Evolutionary conservation across 192 early-diverging fungal genomes (phyloP).

Genomic region (Entomortierella chlamydospora): DNA sequence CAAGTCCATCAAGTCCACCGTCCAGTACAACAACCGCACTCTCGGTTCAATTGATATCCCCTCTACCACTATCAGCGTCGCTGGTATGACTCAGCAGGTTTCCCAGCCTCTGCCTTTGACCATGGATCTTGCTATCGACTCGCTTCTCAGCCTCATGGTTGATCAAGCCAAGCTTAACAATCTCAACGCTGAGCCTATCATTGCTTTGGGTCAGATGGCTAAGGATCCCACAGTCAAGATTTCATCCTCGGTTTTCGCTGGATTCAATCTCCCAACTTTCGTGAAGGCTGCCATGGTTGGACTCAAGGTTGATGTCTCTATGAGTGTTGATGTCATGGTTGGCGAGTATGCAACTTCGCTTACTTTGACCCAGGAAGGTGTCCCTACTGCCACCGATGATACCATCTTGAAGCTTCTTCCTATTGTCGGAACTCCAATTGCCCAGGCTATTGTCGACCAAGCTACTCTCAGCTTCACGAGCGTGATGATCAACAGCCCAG

Average conservation of each 20-base stretch:
- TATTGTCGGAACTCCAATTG: slow-evolving; percentile 66
- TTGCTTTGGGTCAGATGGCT: slow-evolving; percentile 56
- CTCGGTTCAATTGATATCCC: slow-evolving; percentile 64
- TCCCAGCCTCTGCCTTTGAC: slow-evolving; percentile 53
- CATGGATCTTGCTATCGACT: slow-evolving; percentile 65
- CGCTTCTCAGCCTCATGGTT: slow-evolving; percentile 59
- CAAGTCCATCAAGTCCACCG: slow-evolving; percentile 60
- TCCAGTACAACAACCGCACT: slow-evolving; percentile 56
- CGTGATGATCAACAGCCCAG: slow-evolving; percentile 53
- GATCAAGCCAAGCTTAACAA: slow-evolving; percentile 58
- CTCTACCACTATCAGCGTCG: slow-evolving; percentile 49
- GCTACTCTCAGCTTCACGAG: slow-evolving; percentile 40
- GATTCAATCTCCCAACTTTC: slow-evolving; percentile 60
- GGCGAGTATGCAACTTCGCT: slow-evolving; percentile 64
- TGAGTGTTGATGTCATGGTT: slow-evolving; percentile 56
- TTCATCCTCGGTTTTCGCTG: slow-evolving; percentile 51
- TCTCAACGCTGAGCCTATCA: slow-evolving; percentile 58
- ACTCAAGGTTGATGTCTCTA: slow-evolving; percentile 61
- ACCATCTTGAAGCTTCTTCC: slow-evolving; percentile 62
- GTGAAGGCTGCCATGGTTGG: slow-evolving; percentile 60
- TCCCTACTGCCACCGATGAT: slow-evolving; percentile 58
- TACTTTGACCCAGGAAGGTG: slow-evolving; percentile 53
- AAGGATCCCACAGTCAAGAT: slow-evolving; percentile 54
- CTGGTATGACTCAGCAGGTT: slow-evolving; percentile 55
- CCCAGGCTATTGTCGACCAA: slow-evolving; percentile 60